A percentile compares a stretch with the other conserved stretches of the same genome.
These are phyloP conservation scores for Arthroderma sp. DNA, from an alignment of 2,329 filamentous ascomycete genomes.

Conservation along the genomic window DNA sequence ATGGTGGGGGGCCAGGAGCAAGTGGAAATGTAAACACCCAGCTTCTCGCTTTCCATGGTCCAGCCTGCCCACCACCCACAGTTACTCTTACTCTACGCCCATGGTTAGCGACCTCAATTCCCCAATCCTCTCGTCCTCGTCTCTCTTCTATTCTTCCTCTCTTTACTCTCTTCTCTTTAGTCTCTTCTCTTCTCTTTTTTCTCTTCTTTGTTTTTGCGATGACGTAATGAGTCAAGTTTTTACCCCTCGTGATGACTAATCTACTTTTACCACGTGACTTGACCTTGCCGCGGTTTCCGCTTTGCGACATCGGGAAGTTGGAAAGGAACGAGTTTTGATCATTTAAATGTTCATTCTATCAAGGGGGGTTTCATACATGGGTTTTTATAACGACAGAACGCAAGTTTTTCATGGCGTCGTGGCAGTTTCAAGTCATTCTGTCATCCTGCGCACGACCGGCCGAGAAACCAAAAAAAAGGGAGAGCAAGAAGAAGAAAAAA, in stretches of 20 bases:
- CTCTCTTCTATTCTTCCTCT: neutral
- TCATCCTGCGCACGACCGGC: neutral
- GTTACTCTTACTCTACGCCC: too few species aligned
- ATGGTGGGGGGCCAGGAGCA: neutral
- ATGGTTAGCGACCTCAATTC: neutral
- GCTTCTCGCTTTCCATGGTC: neutral
- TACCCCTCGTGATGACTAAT: constrained; percentile 3
- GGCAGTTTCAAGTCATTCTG: neutral
- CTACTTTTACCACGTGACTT: neutral
- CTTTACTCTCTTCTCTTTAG: neutral
- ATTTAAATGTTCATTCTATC: neutral
- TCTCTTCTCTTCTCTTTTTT: too few species aligned
- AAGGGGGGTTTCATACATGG: neutral
- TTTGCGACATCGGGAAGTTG: neutral
- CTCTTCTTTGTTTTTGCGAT: neutral
- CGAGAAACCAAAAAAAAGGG: neutral
- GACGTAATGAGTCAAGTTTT: neutral
- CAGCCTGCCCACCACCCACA: too few species aligned
- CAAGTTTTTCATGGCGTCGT: neutral
- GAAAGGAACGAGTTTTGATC: neutral
- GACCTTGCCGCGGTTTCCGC: neutral
- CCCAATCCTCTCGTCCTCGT: neutral
- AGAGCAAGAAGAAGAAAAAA: neutral
- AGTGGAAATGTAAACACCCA: neutral
- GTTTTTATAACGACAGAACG: neutral